Conservation (phyloP, 225 moss, liverwort and hornwort genomes). For the Physcomitrium patens region DNA sequence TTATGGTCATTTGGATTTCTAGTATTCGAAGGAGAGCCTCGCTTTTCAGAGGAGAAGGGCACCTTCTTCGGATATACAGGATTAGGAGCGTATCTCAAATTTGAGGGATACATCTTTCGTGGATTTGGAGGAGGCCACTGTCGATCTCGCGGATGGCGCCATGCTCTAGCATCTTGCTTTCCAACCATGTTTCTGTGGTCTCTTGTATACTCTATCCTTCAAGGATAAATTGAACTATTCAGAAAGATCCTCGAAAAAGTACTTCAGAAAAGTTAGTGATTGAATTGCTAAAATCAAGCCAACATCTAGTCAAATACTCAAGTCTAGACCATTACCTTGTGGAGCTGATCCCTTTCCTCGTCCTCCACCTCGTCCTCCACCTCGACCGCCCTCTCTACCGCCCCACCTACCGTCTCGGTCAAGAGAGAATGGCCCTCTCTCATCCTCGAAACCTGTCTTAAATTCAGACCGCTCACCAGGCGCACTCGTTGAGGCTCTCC, state of each 20-base stretch:
- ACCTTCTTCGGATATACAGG: conserved; percentile 38
- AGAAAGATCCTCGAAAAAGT: not conserved
- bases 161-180: conserved; percentile 7
- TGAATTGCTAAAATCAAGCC: not conserved
- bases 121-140: conserved; percentile 53
- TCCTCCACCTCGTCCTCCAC: conserved; percentile 13
- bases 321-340: conserved; percentile 39
- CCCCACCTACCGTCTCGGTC: not conserved
- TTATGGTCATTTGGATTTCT: not conserved
- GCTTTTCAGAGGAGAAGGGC: conserved; percentile 18
- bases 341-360: conserved; percentile 12
- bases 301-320: not conserved
- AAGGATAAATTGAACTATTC: conserved; percentile 33
- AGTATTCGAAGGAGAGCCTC: not conserved
- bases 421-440: conserved; percentile 21
- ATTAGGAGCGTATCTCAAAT: conserved; percentile 40
- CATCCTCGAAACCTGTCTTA: conserved; percentile 29
- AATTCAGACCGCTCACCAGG: conserved; percentile 2
- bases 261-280: not conserved
- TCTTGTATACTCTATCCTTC: conserved; percentile 48
- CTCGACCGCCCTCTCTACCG: conserved; percentile 15
- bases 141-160: conserved; percentile 49
- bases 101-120: conserved; percentile 52
- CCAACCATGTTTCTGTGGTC: conserved; percentile 8
- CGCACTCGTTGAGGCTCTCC: conserved; percentile 5